Evolutionary conservation across 2,329 filamentous ascomycete species (phyloP).

Genomic region (Pseudocercospora musae): DNA sequence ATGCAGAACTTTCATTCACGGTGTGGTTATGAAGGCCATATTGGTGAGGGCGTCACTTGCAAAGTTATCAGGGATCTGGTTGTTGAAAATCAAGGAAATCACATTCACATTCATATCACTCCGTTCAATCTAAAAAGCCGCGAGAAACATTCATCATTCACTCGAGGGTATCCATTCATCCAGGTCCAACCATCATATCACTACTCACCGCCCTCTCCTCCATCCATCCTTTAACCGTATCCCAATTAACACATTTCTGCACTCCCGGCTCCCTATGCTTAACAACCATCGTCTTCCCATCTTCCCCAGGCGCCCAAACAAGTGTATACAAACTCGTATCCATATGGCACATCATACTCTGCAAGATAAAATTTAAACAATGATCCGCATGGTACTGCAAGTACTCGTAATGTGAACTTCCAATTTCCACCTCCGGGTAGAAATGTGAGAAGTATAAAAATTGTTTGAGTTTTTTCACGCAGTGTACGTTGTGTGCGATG

Average conservation of each 20-base stretch:
- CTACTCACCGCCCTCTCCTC: constrained; percentile 1
- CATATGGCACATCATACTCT: constrained; percentile 18
- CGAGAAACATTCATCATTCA: no score
- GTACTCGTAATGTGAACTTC: constrained; percentile 7
- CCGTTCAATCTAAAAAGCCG: no score
- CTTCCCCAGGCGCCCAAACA: constrained; percentile 11
- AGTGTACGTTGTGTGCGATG: constrained; percentile 15
- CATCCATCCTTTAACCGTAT: constrained; percentile 16
- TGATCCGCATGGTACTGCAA: constrained; percentile 17
- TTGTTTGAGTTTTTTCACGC: constrained; percentile 16
- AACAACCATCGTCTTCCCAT: neutral
- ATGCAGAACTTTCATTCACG: no score
- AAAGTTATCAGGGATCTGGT: no score
- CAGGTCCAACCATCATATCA: constrained; percentile 5
- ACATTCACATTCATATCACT: no score
- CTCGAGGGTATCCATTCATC: no score
- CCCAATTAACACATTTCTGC: constrained; percentile 17
- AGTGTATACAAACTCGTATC: constrained; percentile 14
- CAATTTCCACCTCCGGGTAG: constrained; percentile 9
- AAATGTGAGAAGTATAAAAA: constrained; percentile 16
- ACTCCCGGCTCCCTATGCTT: constrained; percentile 3
- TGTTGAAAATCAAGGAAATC: no score
- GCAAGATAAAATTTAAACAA: constrained; percentile 14
- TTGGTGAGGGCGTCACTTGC: no score
- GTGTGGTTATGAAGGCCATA: no score